These are phyloP conservation scores for Lactifluus volemus DNA, from an alignment of 768 basidiomycete genomes.

Conservation along the genomic window DNA sequence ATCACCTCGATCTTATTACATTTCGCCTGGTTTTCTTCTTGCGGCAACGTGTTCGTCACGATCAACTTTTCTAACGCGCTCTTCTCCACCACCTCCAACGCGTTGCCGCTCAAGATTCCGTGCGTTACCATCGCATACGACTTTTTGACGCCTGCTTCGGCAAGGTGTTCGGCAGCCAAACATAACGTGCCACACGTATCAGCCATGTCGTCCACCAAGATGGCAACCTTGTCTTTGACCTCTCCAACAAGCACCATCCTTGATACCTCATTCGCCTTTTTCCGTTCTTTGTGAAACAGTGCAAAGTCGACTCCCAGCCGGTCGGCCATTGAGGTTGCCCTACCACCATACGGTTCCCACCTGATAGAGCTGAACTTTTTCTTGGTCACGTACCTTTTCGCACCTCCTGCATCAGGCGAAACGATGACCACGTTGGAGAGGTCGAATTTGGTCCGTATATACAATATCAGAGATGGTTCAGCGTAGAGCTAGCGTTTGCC, in stretches of 20 bases:
- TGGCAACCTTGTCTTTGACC: conserved; percentile 86
- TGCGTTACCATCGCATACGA: conserved; percentile 94
- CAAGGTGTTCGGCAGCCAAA: conserved; percentile 80
- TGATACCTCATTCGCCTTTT: conserved; percentile 91
- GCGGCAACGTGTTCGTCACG: conserved; percentile 97
- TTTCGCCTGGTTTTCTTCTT: conserved; percentile 58
- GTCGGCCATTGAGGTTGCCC: conserved; percentile 96
- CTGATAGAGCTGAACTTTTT: not conserved
- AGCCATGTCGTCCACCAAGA: conserved; percentile 98
- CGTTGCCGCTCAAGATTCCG: conserved; percentile 88
- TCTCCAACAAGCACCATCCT: conserved; percentile 94
- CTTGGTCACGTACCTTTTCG: conserved; percentile 62
- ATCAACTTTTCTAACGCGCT: conserved; percentile 87
- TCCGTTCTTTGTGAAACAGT: conserved; percentile 97
- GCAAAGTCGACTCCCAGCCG: conserved; percentile 96
- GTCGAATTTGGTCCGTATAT: conserved; percentile 89
- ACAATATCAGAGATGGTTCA: conserved; percentile 90
- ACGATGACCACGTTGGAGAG: conserved; percentile 86
- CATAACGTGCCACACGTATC: conserved; percentile 94
- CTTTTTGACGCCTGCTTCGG: conserved; percentile 79
- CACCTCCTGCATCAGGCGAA: conserved; percentile 96
- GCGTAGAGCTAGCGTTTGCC: conserved; percentile 65
- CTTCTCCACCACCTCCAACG: conserved; percentile 61
- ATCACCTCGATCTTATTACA: conserved; percentile 86
- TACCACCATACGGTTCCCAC: conserved; percentile 26